Evolutionary conservation across 768 basidiomycete genomes (phyloP), one percentile per base, ranked within the genome.

Genomic region (Pilatotrama ljubarskyi): DNA sequence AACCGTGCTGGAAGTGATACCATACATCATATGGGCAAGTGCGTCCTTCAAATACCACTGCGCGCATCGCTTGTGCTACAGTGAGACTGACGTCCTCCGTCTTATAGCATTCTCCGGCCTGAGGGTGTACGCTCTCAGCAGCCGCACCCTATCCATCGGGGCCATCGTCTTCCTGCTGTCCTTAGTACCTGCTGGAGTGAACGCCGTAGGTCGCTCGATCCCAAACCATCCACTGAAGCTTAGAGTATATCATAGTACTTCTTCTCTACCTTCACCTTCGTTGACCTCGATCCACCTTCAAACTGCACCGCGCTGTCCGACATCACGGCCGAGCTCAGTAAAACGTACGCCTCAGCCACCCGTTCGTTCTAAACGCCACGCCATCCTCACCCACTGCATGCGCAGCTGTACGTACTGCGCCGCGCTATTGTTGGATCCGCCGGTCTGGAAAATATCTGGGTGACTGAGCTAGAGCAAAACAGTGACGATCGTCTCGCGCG

Each of bases 401-500:
- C 32, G n/a, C 43, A 55, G 54, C 10, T 35, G 54, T 55, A 55
- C 22, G 54, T 43, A 14, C 17, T 18, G 11, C 13, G 2, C 20
- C 15, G 20, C 37, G 25, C 20, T 22, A 4, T 22, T 11, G 11
- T 41, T 42, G 32, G 38, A n/a, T n/a, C 17, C 6, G 10, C 7
- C 2, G 10, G n/a, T n/a, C n/a, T n/a, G n/a, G n/a, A n/a, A n/a
- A n/a, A n/a, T n/a, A n/a, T n/a, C n/a, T n/a, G n/a, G n/a, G n/a
- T n/a, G n/a, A n/a, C n/a, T n/a, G n/a, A n/a, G 13, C 46, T 10
- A 32, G 10, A 26, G 41, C 5, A 5, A 11, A 8, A 41, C 18
- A 58, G 56, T 58, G 26, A 58, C 56, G 40, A 58, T 58, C 20
- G 56, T 51, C 18, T 58, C 56, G 29, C 56, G 56, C 48, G 14